Percentiles rank a stretch among this genome's conserved stretches.
Conservation (phyloP, 139 green algal genomes). For the Haematococcus sp. region DNA sequence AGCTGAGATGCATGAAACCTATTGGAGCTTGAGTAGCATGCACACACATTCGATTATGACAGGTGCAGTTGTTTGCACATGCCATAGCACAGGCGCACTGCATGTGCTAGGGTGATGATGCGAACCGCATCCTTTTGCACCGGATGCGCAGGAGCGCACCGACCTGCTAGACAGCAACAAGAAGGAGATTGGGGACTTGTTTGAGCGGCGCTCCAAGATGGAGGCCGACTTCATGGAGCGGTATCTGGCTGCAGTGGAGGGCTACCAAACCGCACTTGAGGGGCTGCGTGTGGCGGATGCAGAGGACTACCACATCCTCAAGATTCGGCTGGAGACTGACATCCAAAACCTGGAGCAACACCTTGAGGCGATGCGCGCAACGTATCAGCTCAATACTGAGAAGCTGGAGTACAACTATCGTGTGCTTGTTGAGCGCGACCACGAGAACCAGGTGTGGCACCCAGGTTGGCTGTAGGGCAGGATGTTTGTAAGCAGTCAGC, state of each 20-base stretch:
- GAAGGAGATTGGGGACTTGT: constrained; percentile 57
- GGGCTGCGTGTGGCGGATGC: constrained; percentile 44
- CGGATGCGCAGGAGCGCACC: constrained; percentile 46
- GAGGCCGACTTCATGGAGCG: constrained; percentile 54
- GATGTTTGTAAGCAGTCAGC: not conserved
- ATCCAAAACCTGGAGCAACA: constrained; percentile 85
- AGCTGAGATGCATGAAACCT: not conserved
- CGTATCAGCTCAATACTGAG: constrained; percentile 86
- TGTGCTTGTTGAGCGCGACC: constrained; percentile 65
- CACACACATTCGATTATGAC: no score
- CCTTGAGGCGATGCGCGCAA: constrained; percentile 77
- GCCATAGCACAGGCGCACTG: no score
- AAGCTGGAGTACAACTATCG: constrained; percentile 93
- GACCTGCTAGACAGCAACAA: constrained; percentile 64
- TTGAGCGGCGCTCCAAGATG: constrained; percentile 49
- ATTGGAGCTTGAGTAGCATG: not conserved
- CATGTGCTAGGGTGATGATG: no score
- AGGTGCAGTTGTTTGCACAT: no score
- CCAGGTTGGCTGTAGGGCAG: not conserved
- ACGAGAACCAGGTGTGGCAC: constrained; percentile 39
- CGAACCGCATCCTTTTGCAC: not conserved
- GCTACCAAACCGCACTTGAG: constrained; percentile 24
- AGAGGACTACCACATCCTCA: constrained; percentile 85
- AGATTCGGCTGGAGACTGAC: constrained; percentile 79
- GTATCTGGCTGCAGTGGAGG: constrained; percentile 49